Evolutionary conservation across 345 rosid genomes (phyloP), one percentile per base, ranked within the genome.

Genomic region (Eucalyptus dawsonii): DNA sequence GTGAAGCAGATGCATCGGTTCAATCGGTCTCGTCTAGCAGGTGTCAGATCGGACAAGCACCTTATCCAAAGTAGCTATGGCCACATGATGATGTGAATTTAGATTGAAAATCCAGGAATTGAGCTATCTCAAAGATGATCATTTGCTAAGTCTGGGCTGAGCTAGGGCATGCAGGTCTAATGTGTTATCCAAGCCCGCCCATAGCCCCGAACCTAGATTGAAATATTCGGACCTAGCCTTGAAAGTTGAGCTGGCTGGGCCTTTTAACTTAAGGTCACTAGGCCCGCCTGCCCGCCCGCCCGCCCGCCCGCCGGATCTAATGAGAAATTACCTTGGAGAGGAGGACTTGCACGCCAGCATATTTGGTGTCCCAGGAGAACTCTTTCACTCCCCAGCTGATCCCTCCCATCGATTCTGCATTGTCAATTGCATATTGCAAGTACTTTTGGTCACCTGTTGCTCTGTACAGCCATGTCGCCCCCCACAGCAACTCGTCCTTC

Each of bases 301-400:
- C 4, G 4, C 24, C 81, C 25, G 7, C 83, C 83, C 1, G 5
- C 83, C 4, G 3, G 47, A 76, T 76, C 27, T 40, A 21, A 40
- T 37, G 85, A 76, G 85, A 25, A 76, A 22, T 29, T 27, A 97
- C 97, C 98, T 96, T 95, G 76, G 94, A 90, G 56, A 97, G 94
- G 80, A 97, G 97, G 93, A 95, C 91, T 91, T 97, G 99, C 53
- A 96, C 94, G 86, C 98, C 99, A 8, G 97, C 99, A 88, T 95
- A 96, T 47, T 97, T 96, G 94, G 92, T 95, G 92, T 97, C 98
- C 99, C 98, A 97, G n/a, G 97, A 95, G 94, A 97, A 96, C 45
- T 97, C 98, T 89, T 95, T 95, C 88, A 95, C 92, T 29, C 96
- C 97, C 97, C 98, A 96, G n/a, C 98, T 95, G 45, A 96, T 96